Evolutionary conservation across 2,329 filamentous ascomycete genomes (phyloP).

Genomic region (Coleophoma crateriformis): DNA sequence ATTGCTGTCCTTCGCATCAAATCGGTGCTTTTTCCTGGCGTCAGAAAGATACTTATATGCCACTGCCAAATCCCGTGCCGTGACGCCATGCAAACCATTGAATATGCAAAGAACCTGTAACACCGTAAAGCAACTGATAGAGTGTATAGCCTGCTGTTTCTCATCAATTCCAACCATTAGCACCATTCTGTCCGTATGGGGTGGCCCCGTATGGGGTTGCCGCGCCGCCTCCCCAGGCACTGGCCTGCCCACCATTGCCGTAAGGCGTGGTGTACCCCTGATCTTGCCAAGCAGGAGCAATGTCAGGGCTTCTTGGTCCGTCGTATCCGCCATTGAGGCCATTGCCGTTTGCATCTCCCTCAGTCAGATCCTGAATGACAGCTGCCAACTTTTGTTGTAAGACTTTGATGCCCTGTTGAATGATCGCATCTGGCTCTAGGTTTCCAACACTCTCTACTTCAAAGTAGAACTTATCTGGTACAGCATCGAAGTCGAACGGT

Average conservation of each 20-base stretch:
- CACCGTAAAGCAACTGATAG: no score
- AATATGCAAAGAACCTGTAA: no score
- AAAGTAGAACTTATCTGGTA: constrained; percentile 82
- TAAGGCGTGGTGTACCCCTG: constrained; percentile 66
- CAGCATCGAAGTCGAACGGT: constrained; percentile 84
- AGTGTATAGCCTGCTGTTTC: neutral
- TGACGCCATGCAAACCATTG: no score
- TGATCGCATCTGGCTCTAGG: constrained; percentile 83
- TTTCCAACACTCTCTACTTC: constrained; percentile 87
- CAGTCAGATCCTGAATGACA: constrained; percentile 64
- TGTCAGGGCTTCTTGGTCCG: constrained; percentile 60
- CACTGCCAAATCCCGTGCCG: no score
- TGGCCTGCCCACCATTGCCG: constrained; percentile 49
- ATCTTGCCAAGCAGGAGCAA: constrained; percentile 51
- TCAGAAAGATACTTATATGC: no score
- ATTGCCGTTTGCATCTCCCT: constrained; percentile 46
- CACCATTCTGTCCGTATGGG: constrained; percentile 46
- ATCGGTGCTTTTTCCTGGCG: no score
- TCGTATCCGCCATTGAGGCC: constrained; percentile 39
- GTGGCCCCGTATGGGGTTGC: constrained; percentile 55
- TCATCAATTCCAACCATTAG: constrained; percentile 19
- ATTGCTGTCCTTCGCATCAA: no score
- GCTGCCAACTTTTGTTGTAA: constrained; percentile 86
- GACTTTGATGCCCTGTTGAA: constrained; percentile 82
- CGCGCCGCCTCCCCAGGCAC: constrained; percentile 58